phyloP scores from a whole-genome alignment of 2,329 filamentous ascomycete genomes.

The Cryphonectria radicalis region DNA sequence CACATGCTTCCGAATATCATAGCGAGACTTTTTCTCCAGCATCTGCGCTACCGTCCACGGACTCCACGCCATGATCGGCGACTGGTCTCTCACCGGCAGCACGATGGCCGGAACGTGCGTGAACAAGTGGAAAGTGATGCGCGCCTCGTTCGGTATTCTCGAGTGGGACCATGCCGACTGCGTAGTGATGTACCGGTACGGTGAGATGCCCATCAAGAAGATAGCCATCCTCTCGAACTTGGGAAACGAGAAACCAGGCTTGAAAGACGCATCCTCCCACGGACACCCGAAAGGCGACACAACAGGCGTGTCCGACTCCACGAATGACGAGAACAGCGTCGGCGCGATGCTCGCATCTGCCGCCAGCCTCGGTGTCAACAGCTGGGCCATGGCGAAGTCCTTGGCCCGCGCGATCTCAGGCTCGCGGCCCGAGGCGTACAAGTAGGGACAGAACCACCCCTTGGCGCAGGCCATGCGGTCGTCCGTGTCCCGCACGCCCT shows the following conservation, averaged over 20 bases:
- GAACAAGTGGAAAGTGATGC: slow-evolving; percentile 30
- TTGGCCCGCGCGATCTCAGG: slow-evolving; percentile 29
- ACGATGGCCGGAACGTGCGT: slow-evolving; percentile 32
- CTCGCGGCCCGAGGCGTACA: slow-evolving; percentile 30
- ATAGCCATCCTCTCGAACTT: slow-evolving; percentile 30
- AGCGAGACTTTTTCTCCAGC: slow-evolving; percentile 25
- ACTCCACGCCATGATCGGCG: slow-evolving; percentile 32
- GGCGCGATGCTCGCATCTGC: slow-evolving; percentile 31
- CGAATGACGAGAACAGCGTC: slow-evolving; percentile 28
- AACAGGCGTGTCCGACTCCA: slow-evolving; percentile 29
- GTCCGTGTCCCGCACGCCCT: slow-evolving; percentile 22
- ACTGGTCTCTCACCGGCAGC: slow-evolving; percentile 28
- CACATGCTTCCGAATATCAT: slow-evolving; percentile 22
- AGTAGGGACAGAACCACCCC: slow-evolving; percentile 33
- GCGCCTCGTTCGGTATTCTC: slow-evolving; percentile 31
- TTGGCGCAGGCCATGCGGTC: slow-evolving; percentile 31
- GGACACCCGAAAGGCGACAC: slow-evolving; percentile 25
- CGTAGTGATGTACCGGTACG: slow-evolving; percentile 30
- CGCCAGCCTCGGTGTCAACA: slow-evolving; percentile 29
- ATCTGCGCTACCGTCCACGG: slow-evolving; percentile 32
- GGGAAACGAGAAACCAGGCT: slow-evolving; percentile 19
- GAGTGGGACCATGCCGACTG: slow-evolving; percentile 32
- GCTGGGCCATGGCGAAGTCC: slow-evolving; percentile 31
- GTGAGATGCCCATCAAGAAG: slow-evolving; percentile 31
- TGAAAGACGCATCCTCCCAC: slow-evolving; percentile 23